Base-by-base conservation (phyloP, 2,329 filamentous ascomycete genomes). In the Byssochlamys sp. region DNA sequence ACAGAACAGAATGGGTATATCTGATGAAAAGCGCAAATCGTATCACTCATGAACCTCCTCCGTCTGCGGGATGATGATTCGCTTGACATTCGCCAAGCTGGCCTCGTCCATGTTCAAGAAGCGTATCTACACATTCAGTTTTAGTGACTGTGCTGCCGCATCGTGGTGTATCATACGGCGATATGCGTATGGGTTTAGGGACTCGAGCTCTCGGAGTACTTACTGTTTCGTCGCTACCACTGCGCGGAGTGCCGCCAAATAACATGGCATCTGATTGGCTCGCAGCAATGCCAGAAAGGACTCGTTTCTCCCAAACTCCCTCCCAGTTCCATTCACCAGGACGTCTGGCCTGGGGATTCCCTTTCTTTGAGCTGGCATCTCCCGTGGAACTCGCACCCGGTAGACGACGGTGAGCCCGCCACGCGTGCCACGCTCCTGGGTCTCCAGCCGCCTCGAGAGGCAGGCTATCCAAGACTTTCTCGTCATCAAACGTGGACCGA, bases 321-420 rank as follows among this genome's bases (percentile, higher is more conserved):
- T 96, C 90, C 92, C 92, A 97, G 69, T 95, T 95, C 92, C 92
- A 97, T 66, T 95, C 88, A 5, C 88, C 89, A 0, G 90, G 90
- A 54, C 81, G 79, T 59, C 85, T 75, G 35, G 73, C 67, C 62
- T 69, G 71, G 55, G 67, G 77, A 59, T 74, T 82, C 69, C 68
- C 76, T 76, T 59, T 73, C 66, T 73, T 81, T 65, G 65, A 71
- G 14, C 57, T 59, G 25, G 57, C 60, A 31, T 58, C 52, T 12
- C 52, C 53, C 10, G 57, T 58, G 14, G 61, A 59, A 10, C 56
- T 60, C 58, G 25, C 58, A 58, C 2, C 48, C 39, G 62, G 50
- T 57, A 59, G 51, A 45, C 77, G 76, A 57, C 86, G 83, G 70
- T 92, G 82, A 5, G 88, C 84, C 65, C 85, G 82, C 92, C 92